Evolutionary conservation across 129 eudicot species (phyloP), one percentile per base, ranked within the genome.

Genomic region (Smallanthus sonchifolius): DNA sequence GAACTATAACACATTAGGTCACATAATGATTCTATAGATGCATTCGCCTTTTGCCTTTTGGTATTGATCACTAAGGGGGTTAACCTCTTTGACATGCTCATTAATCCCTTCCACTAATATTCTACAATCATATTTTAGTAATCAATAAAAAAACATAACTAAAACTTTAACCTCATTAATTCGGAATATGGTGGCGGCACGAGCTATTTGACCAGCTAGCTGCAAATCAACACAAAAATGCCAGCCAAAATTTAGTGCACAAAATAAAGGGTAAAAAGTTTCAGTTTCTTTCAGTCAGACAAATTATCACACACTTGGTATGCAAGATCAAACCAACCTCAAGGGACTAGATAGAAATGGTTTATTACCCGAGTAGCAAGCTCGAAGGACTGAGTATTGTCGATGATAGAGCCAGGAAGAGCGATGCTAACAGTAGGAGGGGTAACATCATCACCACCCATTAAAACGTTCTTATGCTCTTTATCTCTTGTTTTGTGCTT

Each of bases 131-230:
- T 28, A 67, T 1, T 10, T 2, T 30, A 48, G 62, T 64, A 65
- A 54, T 16, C 20, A 10, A 35, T 0, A 68, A 74, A 16, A 60
- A 52, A 43, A 5, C 56, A 40, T 10, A 39, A 40, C 43, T 10
- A 8, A 51, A 37, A 38, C 36, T 2, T 5, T 44, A 43, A 94
- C 99, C 99, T 94, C 97, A 32, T 94, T 88, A 36, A 94, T 77
- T 19, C 97, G 89, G 84, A 85, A 94, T 75, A 94, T 94, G 13
- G 99, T 88, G 66, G 89, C 93, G 14, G 99, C 99, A 28, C 99
- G 96, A 17, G 99, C 96, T 78, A 94, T 84, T 81, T 94, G 97
- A 54, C 97, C 94, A 77, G 97, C 98, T 54, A 93, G 82, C 97
- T 90, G 88, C 69, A 79, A 72, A 64, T 16, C 47, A 34, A 20